These are phyloP conservation scores for Amyloporia xantha DNA, from an alignment of 768 basidiomycete genomes.

Conservation along the genomic window DNA sequence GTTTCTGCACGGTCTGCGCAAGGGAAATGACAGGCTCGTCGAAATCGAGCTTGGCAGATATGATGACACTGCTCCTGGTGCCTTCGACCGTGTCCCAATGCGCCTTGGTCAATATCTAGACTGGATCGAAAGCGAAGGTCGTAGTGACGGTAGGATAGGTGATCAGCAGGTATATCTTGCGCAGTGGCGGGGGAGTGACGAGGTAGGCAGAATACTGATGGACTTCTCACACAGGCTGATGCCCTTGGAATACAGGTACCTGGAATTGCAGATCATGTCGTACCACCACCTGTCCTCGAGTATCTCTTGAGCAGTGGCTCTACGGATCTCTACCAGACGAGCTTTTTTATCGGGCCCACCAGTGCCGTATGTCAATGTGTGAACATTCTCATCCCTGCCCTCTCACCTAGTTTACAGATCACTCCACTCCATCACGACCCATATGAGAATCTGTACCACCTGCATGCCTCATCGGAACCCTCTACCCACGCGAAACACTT, in stretches of 20 bases:
- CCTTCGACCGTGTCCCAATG: conserved; percentile 12
- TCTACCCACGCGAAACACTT: conserved; percentile 17
- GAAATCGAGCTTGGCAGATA: conserved; percentile 21
- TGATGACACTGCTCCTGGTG: conserved; percentile 3
- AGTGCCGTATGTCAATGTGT: conserved; percentile 10
- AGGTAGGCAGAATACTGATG: conserved; percentile 12
- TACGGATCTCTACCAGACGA: conserved; percentile 19
- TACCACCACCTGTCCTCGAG: conserved; percentile 9
- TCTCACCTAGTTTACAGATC: conserved; percentile 8
- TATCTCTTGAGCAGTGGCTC: conserved; percentile 7
- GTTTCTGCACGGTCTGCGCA: conserved; percentile 12
- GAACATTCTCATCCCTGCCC: too few relatives aligned
- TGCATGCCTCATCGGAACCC: conserved; percentile 16
- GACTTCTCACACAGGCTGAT: not conserved
- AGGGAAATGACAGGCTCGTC: conserved; percentile 11
- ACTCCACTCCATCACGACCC: conserved; percentile 21
- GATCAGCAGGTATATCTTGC: conserved; percentile 13
- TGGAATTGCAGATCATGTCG: conserved; percentile 5
- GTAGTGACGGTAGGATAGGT: conserved; percentile 2
- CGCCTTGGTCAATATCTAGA: conserved; percentile 15
- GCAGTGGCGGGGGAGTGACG: conserved; percentile 17
- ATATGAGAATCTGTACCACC: conserved; percentile 20
- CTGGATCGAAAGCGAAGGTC: conserved; percentile 14
- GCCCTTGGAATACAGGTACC: conserved; percentile 1
- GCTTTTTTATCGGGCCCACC: conserved; percentile 19